phyloP scores from a whole-genome alignment of 2,329 filamentous ascomycete genomes.

The Botrytis tulipae region DNA sequence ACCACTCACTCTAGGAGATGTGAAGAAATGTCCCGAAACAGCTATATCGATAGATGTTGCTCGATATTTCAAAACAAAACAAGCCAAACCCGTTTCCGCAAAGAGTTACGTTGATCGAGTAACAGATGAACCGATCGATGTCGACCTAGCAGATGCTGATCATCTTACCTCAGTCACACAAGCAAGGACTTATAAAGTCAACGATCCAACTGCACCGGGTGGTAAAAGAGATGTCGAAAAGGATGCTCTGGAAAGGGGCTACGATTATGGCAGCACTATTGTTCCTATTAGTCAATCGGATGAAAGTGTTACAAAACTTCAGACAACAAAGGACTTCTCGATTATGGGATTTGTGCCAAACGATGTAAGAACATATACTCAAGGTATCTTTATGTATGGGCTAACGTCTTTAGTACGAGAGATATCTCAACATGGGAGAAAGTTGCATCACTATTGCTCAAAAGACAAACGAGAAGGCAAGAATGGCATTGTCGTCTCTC shows the following conservation, averaged over 20 bases:
- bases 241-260: conserved; percentile 87
- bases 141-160: conserved; percentile 45
- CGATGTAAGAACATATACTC: neutral
- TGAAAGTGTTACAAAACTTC: conserved; percentile 81
- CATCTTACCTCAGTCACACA: conserved; percentile 70
- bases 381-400: neutral
- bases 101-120: conserved; percentile 67
- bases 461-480: conserved; percentile 76
- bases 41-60: conserved; percentile 84
- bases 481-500: conserved; percentile 82
- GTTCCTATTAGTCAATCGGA: conserved; percentile 88
- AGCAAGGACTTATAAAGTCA: conserved; percentile 76
- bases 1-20: conserved; percentile 74
- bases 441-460: conserved; percentile 74
- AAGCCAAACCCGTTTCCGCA: conserved; percentile 70
- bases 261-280: conserved; percentile 87
- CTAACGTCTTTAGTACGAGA: conserved; percentile 61
- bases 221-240: conserved; percentile 79
- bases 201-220: conserved; percentile 70
- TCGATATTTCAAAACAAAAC: conserved; percentile 82
- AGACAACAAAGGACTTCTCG: conserved; percentile 71
- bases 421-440: conserved; percentile 82
- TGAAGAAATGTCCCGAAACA: conserved; percentile 62
- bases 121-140: conserved; percentile 41
- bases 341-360: conserved; percentile 83